Conservation (phyloP, 164 flowering plant species). For the Aristolochia fimbriata region DNA sequence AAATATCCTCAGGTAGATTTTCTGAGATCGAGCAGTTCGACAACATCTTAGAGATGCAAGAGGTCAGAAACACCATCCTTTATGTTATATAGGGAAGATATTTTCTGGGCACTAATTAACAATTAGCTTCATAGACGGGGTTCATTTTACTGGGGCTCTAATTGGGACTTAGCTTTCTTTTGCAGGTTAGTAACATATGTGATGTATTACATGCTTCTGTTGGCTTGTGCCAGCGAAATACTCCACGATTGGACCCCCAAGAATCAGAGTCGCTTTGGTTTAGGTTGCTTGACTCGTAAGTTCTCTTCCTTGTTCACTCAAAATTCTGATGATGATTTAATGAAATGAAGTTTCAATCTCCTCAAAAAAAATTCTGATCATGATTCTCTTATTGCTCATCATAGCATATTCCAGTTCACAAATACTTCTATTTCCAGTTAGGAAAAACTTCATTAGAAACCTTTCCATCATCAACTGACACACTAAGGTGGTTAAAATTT, state of each 20-base stretch:
- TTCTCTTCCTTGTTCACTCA: not conserved
- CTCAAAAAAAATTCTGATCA: no score
- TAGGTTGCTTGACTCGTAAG: slow-evolving; percentile 83
- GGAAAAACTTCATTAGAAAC: no score
- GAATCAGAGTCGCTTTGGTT: slow-evolving; percentile 92
- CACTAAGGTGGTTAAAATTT: no score
- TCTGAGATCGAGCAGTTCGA: slow-evolving; percentile 24
- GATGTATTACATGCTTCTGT: slow-evolving; percentile 59
- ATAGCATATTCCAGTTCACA: no score
- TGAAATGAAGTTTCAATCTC: no score
- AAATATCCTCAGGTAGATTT: slow-evolving; percentile 12
- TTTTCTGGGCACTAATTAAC: no score
- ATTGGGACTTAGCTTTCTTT: not conserved
- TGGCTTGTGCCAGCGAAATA: slow-evolving; percentile 85
- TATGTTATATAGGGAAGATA: not conserved
- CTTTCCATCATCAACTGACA: no score
- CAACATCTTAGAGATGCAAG: slow-evolving; percentile 34
- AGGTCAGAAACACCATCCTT: slow-evolving; percentile 35
- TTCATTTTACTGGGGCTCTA: no score
- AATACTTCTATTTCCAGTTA: no score
- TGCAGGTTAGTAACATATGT: slow-evolving; percentile 49
- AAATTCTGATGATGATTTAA: no score
- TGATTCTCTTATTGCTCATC: no score
- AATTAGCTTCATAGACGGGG: no score
- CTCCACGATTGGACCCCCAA: slow-evolving; percentile 68